Evolutionary conservation across 179 eudicot species (phyloP), one percentile per base, ranked within the genome.

Genomic region (Gypsophila paniculata): DNA sequence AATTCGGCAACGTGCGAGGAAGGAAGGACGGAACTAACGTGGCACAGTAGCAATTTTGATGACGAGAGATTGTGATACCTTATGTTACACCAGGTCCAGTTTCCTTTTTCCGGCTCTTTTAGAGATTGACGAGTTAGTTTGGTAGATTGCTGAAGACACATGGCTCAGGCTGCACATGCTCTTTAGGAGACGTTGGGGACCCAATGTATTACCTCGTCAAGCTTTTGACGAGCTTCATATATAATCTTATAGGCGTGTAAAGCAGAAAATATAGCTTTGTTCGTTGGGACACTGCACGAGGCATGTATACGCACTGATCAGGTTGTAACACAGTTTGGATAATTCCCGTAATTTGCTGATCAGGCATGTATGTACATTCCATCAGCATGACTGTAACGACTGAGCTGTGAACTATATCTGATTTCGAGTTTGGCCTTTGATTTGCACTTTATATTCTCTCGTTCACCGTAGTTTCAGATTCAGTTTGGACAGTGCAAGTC

Each of bases 1-100:
- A 49, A 80, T 81, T 23, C 77, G 86, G 48, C 80, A 75, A 61
- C 91, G 87, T 22, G 85, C 87, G 51, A 82, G 99, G 79, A 92
- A 85, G 80, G 88, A 81, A 73, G 97, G 99, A 22, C 91, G 93
- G 60, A 77, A 85, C 65, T 69, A 76, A 71, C 60, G 26, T 7
- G 0, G 10, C 38, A 49, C 25, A 39, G 44, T 75, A 76, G 59
- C 65, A 60, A 54, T 71, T 65, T 54, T 54, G 75, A 70, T 48
- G 22, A 58, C 53, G 26, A 14, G 17, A 72, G 58, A 57, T 59
- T 64, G 68, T 32, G 32, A 58, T 63, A 58, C 61, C 54, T 61
- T 74, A 61, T 67, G 65, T 67, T 73, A 72, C 72, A 60, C 70
- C 52, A 54, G 62, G 73, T 52, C 61, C 42, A 49, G 65, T 61